These are phyloP conservation scores for Aciculoconidium aculeatum DNA, from an alignment of 805 yeast species.

Conservation along the genomic window DNA sequence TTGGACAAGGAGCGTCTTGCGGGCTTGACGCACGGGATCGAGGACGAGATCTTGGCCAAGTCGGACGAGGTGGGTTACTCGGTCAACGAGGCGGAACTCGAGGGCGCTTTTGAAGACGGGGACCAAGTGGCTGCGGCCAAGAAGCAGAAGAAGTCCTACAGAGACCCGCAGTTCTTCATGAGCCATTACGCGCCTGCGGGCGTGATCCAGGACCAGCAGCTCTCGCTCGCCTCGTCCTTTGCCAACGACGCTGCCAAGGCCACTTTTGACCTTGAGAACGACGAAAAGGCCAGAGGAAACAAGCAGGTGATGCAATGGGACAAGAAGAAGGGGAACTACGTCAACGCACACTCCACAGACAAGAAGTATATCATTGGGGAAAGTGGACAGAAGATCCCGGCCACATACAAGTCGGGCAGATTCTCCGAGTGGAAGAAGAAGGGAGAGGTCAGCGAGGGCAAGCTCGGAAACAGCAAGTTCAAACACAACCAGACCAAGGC, in stretches of 20 bases:
- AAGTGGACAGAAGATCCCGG: constrained; percentile 88
- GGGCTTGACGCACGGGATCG: constrained; percentile 67
- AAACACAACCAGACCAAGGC: constrained; percentile 71
- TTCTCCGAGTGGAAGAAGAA: constrained; percentile 88
- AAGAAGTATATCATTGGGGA: constrained; percentile 90
- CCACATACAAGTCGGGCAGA: constrained; percentile 83
- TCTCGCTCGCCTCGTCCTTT: constrained; percentile 53
- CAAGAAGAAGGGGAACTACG: constrained; percentile 82
- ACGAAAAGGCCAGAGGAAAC: constrained; percentile 66
- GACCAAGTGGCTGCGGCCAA: constrained; percentile 32
- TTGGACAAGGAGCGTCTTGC: constrained; percentile 69
- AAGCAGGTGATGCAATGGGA: constrained; percentile 87
- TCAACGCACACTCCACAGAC: constrained; percentile 73
- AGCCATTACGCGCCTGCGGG: constrained; percentile 85
- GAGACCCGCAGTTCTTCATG: constrained; percentile 76
- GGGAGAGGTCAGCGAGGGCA: constrained; percentile 47
- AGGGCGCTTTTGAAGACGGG: constrained; percentile 48
- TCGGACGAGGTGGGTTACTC: constrained; percentile 47
- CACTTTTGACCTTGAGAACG: constrained; percentile 74
- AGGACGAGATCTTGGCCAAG: constrained; percentile 59
- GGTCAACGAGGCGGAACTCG: constrained; percentile 43
- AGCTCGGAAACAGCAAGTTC: constrained; percentile 38
- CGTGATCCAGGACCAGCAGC: constrained; percentile 76
- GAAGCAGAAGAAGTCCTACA: constrained; percentile 43
- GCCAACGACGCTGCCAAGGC: constrained; percentile 81